Evolutionary conservation across 2,329 filamentous ascomycete species (phyloP).

Genomic region (Venturia effusa): DNA sequence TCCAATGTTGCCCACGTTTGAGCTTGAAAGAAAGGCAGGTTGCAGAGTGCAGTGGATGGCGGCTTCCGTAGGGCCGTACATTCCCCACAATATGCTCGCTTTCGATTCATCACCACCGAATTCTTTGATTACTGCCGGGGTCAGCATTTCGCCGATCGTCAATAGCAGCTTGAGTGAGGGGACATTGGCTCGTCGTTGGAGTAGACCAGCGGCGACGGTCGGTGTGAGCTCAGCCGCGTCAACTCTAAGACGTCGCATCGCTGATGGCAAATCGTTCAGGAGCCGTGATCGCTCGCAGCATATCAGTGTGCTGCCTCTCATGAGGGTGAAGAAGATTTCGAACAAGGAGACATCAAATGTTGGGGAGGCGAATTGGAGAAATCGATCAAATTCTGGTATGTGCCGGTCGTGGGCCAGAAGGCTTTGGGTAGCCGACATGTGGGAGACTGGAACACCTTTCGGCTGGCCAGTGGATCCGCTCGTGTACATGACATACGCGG

Average conservation of each 20-base stretch:
- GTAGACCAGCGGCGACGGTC: slow-evolving; percentile 68
- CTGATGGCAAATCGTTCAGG: slow-evolving; percentile 61
- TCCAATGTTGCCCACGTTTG: slow-evolving; percentile 60
- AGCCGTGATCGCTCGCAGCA: slow-evolving; percentile 58
- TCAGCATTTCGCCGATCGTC: slow-evolving; percentile 92
- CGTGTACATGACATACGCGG: slow-evolving; percentile 90
- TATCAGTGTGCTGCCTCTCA: slow-evolving; percentile 62
- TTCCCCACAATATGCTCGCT: slow-evolving; percentile 67
- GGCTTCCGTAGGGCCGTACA: slow-evolving; percentile 91
- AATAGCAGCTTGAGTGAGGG: slow-evolving; percentile 61
- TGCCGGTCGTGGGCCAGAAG: slow-evolving; percentile 70
- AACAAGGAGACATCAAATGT: slow-evolving; percentile 94
- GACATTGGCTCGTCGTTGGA: slow-evolving; percentile 55
- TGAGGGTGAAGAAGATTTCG: slow-evolving; percentile 83
- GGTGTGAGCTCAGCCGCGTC: slow-evolving; percentile 86
- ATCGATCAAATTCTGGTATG: slow-evolving; percentile 65
- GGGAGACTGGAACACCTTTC: slow-evolving; percentile 77
- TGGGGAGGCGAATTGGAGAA: slow-evolving; percentile 83
- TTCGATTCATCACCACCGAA: slow-evolving; percentile 52
- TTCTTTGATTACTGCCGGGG: slow-evolving; percentile 61
- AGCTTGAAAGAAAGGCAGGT: slow-evolving; percentile 44
- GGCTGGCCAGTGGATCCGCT: slow-evolving; percentile 82
- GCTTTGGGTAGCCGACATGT: slow-evolving; percentile 69
- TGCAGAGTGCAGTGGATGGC: slow-evolving; percentile 83
- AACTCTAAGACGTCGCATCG: slow-evolving; percentile 54